Percentiles rank a stretch among this genome's conserved stretches.
Conservation (phyloP, 2,329 filamentous ascomycete genomes). For the Pseudogymnoascus sp. region DNA sequence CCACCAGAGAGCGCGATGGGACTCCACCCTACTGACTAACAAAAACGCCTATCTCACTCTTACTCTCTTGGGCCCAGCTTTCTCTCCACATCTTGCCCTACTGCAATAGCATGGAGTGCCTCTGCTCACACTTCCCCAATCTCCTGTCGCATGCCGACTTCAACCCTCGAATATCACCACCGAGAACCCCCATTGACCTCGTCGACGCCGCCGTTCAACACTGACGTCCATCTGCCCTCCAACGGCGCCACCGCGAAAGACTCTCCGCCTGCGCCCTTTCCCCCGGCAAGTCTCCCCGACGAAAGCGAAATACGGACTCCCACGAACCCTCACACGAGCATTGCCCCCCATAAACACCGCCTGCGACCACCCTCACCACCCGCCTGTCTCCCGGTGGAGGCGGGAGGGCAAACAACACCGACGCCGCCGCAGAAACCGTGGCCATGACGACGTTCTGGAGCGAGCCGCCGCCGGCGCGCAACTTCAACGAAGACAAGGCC, state of each 20-base stretch:
- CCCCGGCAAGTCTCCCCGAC: not conserved
- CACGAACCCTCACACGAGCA: not conserved
- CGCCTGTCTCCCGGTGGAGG: conserved; percentile 53
- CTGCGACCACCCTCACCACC: conserved; percentile 22
- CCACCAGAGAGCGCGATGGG: not conserved
- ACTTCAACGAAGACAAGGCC: conserved; percentile 58
- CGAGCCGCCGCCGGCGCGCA: conserved; percentile 23
- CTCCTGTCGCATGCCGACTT: conserved; percentile 3
- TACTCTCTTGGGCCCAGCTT: not conserved
- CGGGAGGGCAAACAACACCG: conserved; percentile 38
- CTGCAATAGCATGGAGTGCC: not conserved
- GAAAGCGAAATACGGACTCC: not conserved
- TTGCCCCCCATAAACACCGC: not conserved
- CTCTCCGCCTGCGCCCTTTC: not conserved
- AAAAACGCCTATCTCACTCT: conserved; percentile 3
- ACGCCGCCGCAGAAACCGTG: conserved; percentile 29
- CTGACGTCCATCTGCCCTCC: not conserved
- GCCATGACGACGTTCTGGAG: conserved; percentile 50
- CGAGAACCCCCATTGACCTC: not conserved
- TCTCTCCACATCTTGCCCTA: conserved; percentile 5
- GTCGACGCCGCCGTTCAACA: not conserved
- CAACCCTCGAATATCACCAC: not conserved
- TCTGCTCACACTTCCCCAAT: conserved; percentile 2
- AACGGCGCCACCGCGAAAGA: not conserved
- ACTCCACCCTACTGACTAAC: conserved; percentile 1